phyloP scores from a whole-genome alignment of 108 stramenopile species.

The Aurantiochytrium sp. region DNA sequence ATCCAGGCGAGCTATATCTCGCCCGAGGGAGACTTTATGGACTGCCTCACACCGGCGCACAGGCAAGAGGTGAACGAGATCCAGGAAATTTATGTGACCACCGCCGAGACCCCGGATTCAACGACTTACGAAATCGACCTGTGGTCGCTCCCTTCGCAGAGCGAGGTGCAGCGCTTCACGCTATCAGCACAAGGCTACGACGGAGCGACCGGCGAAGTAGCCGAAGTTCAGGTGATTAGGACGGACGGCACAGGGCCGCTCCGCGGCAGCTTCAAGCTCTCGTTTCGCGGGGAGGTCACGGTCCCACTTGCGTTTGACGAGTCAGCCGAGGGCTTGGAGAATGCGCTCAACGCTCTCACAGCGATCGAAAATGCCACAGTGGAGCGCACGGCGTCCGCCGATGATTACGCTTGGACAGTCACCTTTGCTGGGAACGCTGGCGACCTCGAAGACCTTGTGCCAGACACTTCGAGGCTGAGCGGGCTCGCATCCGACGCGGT shows the following conservation, averaged over 20 bases:
- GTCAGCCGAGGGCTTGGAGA: background rate
- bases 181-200: background rate
- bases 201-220: background rate
- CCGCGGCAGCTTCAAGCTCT: background rate
- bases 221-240: background rate
- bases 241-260: background rate
- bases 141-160: background rate
- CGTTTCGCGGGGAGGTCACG: background rate
- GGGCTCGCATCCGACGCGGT: background rate
- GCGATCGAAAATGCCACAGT: background rate
- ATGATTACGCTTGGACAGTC: background rate
- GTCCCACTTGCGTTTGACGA: background rate
- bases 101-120: background rate
- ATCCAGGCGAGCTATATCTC: background rate
- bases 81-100: background rate
- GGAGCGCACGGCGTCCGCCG: background rate
- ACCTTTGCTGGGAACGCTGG: slow-evolving; percentile 8
- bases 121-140: background rate
- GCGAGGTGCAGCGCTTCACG: background rate
- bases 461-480: background rate
- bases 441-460: background rate
- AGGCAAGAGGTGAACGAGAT: background rate
- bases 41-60: background rate
- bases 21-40: background rate
- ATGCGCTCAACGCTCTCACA: background rate